Evolutionary conservation across 371 early-diverging fungal genomes (phyloP).

Genomic region (Conidiobolus incongruus): DNA sequence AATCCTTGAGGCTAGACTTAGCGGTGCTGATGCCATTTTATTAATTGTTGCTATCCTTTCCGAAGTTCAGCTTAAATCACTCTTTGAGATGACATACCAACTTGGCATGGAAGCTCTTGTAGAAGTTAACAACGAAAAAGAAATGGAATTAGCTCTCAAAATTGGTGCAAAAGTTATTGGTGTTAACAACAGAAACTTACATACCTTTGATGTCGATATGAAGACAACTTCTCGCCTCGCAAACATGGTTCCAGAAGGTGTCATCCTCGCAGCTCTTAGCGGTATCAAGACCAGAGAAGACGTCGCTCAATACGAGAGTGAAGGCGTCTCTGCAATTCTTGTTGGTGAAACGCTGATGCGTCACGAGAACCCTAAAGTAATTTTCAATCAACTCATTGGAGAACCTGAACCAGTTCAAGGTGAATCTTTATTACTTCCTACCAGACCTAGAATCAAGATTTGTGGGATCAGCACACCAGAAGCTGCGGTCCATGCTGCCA

Average conservation of each 20-base stretch:
- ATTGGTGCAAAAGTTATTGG: conserved; percentile 80
- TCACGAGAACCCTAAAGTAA: conserved; percentile 39
- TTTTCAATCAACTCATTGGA: conserved; percentile 44
- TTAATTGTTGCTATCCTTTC: conserved; percentile 88
- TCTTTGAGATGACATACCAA: conserved; percentile 41
- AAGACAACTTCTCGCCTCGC: conserved; percentile 54
- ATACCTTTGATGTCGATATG: conserved; percentile 87
- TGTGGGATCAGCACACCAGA: conserved; percentile 69
- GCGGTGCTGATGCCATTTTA: conserved; percentile 82
- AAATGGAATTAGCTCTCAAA: conserved; percentile 68
- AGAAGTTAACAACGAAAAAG: conserved; percentile 77
- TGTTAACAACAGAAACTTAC: conserved; percentile 90
- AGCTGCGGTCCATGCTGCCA: conserved; percentile 55
- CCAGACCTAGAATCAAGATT: conserved; percentile 47
- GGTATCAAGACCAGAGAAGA: conserved; percentile 74
- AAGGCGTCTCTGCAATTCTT: conserved; percentile 62
- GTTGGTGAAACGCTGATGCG: conserved; percentile 93
- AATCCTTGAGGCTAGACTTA: conserved; percentile 72
- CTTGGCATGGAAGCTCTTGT: conserved; percentile 95
- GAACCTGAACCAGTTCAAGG: too few relatives aligned
- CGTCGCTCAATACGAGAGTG: conserved; percentile 46
- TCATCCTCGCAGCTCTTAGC: conserved; percentile 65
- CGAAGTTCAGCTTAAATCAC: conserved; percentile 29
- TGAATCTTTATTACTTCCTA: neutral
- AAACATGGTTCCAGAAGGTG: conserved; percentile 40